Base-by-base conservation (phyloP, 306 rosid species). In the Glycine soja region DNA sequence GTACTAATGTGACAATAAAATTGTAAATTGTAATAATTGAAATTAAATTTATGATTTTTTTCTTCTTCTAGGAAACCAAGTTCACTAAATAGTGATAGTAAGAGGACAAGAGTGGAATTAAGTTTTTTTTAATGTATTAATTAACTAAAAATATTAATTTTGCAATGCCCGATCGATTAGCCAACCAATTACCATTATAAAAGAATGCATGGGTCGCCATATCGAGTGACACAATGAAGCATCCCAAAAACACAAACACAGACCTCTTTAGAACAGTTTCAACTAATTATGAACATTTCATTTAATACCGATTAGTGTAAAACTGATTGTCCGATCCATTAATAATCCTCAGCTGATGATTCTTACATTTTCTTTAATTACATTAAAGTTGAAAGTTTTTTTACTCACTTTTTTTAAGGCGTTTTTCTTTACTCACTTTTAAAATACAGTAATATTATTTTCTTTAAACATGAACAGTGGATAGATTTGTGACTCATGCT, bases 401-500 rank as follows among this genome's bases (percentile, higher is more conserved):
- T 32, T 62, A 42, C 43, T 40, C 7, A 57, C 30, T 24, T 24
- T 24, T 24, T 24, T 24, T 24, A 24, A 24, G 30, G 30, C 30
- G 30, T 24, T 24, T 24, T 24, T 24, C 30, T 24, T 24, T 24
- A 24, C 30, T 24, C 30, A 24, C 38, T 58, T 16, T 8, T 18
- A 61, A 32, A 62, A 62, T 11, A 5, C 30, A 24, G 30, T 24
- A 24, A 24, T 24, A 59, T 10, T 42, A 6, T 42, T 42, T 42
- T 42, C 46, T 42, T 42, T 42, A 42, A 71, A 50, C 13, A 71
- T 30, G n/a, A 74, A 19, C 69, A 58, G 56, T 74, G 4, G 3
- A 70, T 57, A 19, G 15, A 15, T 58, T 52, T 32, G 72, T 34
- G 63, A 30, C 19, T 14, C 24, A 57, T 32, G 83, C 32, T 59